phyloP scores from a whole-genome alignment of 1,284 basidiomycete genomes.

The Boletellus deceptivus region DNA sequence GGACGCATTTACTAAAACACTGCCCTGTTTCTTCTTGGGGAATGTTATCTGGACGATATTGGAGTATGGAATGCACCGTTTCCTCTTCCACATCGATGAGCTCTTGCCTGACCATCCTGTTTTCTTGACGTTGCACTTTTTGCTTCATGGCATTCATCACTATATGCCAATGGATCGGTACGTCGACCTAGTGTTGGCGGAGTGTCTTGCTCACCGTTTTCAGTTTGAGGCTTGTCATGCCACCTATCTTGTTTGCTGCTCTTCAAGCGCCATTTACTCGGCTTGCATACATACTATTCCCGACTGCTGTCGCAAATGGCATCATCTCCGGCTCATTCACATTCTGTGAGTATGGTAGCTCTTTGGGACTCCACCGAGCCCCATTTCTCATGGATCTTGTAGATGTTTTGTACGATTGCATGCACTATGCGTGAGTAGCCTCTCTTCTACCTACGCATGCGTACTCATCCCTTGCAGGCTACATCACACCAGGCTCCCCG shows the following conservation, averaged over 20 bases:
- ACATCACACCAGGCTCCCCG: conserved; percentile 87
- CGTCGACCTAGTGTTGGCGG: background rate
- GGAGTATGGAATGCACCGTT: conserved; percentile 95
- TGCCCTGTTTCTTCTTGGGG: conserved; percentile 74
- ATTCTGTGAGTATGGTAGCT: conserved; percentile 67
- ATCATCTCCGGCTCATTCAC: conserved; percentile 89
- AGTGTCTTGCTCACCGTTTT: conserved; percentile 6
- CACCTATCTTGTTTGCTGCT: conserved; percentile 79
- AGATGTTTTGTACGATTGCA: conserved; percentile 88
- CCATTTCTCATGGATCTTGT: conserved; percentile 8
- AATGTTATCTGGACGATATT: conserved; percentile 93
- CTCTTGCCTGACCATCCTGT: conserved; percentile 80
- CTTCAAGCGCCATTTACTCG: conserved; percentile 88
- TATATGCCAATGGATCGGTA: conserved; percentile 95
- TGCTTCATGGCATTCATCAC: conserved; percentile 96
- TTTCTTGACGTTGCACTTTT: conserved; percentile 88
- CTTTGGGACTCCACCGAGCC: background rate
- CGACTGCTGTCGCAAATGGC: conserved; percentile 84
- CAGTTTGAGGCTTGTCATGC: conserved; percentile 95
- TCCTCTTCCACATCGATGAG: conserved; percentile 97
- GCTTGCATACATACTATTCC: conserved; percentile 85
- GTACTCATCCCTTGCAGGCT: conserved; percentile 44
- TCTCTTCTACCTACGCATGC: background rate
- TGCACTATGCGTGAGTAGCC: conserved; percentile 81
- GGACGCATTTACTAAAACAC: conserved; percentile 48